Conservation (phyloP, 2,329 filamentous ascomycete genomes). For the Xylariaceae sp. region DNA sequence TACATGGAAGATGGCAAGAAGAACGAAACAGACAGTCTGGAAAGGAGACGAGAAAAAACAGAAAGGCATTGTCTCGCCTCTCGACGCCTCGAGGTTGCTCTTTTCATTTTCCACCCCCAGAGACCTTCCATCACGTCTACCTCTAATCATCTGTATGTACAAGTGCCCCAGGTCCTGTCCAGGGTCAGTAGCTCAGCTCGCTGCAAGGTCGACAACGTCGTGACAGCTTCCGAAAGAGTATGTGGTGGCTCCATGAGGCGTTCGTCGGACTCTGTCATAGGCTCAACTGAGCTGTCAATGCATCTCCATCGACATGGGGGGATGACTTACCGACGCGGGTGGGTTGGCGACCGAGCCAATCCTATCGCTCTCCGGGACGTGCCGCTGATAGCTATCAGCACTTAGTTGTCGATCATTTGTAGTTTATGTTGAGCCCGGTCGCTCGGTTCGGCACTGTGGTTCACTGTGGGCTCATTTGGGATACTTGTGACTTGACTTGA, state of each 20-base stretch:
- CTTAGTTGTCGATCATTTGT: too few species aligned
- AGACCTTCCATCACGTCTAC: neutral
- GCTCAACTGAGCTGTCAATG: neutral
- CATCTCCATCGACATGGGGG: slow-evolving; percentile 1
- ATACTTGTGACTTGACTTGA: too few species aligned
- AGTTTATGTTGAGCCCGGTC: too few species aligned
- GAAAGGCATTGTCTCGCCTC: neutral
- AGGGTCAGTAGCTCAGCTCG: slow-evolving; percentile 9
- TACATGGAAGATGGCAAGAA: neutral
- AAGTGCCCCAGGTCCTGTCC: too few species aligned
- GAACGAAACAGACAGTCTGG: neutral
- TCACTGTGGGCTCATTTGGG: too few species aligned
- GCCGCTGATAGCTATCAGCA: neutral
- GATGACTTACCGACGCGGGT: slow-evolving; percentile 9
- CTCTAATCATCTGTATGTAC: neutral
- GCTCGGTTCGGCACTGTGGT: too few species aligned
- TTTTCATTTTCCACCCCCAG: neutral
- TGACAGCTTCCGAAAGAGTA: slow-evolving; percentile 11
- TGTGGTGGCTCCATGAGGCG: slow-evolving; percentile 8
- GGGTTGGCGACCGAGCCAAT: slow-evolving; percentile 2
- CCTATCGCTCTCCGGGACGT: slow-evolving; percentile 4
- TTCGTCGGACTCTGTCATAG: slow-evolving; percentile 2
- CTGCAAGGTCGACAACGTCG: neutral
- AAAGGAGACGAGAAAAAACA: neutral
- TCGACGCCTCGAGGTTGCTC: neutral